phyloP scores from a whole-genome alignment of 495 filamentous ascomycete genomes.

The Penicillium fimorum region DNA sequence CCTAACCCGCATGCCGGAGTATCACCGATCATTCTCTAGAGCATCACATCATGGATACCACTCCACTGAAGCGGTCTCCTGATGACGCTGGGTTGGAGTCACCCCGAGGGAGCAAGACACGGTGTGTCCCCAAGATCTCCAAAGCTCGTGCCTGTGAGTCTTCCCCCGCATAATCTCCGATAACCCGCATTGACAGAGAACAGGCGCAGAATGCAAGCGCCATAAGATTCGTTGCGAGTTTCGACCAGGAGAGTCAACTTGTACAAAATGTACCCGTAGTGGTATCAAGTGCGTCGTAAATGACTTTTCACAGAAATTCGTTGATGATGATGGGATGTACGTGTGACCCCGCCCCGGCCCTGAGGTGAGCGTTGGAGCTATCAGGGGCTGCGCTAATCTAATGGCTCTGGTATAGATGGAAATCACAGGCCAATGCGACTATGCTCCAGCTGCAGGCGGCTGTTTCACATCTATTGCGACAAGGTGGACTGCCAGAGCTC shows the following conservation, averaged over 20 bases:
- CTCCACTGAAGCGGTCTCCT: constrained; percentile 44
- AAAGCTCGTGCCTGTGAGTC: constrained; percentile 50
- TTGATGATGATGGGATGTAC: constrained; percentile 47
- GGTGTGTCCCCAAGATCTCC: constrained; percentile 39
- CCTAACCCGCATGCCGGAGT: constrained; percentile 33
- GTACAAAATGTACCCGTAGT: constrained; percentile 47
- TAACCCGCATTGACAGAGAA: background rate
- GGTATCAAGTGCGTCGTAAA: constrained; percentile 50
- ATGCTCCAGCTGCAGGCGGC: constrained; percentile 46
- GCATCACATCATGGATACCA: constrained; percentile 34
- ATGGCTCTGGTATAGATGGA: constrained; percentile 35
- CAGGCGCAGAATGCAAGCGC: constrained; percentile 49
- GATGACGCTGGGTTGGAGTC: constrained; percentile 41
- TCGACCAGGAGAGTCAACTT: constrained; percentile 40
- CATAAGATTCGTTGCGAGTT: constrained; percentile 52
- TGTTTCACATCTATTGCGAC: constrained; percentile 44
- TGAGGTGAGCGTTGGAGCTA: background rate
- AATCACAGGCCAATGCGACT: constrained; percentile 40
- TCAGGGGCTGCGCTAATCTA: constrained; percentile 12
- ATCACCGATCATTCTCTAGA: constrained; percentile 35
- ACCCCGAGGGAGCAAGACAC: constrained; percentile 25
- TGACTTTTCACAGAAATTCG: constrained; percentile 51
- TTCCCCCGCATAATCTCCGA: constrained; percentile 16
- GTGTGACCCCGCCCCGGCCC: constrained; percentile 15
- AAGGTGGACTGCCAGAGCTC: constrained; percentile 40